Percentiles rank a stretch among this genome's conserved stretches.
These are phyloP conservation scores for Alternaria sp. DNA, from an alignment of 2,329 filamentous ascomycete genomes.

Conservation along the genomic window DNA sequence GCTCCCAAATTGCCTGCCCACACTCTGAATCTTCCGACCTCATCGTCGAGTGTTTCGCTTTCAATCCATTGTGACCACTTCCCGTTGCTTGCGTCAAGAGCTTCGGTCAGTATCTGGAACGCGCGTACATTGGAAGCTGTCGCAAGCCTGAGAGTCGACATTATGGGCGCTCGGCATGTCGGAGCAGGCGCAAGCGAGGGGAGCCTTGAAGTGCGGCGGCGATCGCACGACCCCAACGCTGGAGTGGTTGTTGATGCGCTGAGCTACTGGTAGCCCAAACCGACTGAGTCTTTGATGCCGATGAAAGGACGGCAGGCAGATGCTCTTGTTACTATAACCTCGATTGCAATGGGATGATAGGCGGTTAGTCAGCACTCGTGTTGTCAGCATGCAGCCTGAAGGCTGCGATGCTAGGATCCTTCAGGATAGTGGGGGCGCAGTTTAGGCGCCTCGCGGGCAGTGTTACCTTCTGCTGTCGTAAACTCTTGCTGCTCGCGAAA, in stretches of 20 bases:
- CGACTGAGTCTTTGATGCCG: background rate
- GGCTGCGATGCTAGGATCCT: conserved; percentile 7
- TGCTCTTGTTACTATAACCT: conserved; percentile 4
- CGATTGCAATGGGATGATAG: background rate
- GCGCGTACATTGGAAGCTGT: conserved; percentile 38
- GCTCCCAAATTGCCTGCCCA: conserved; percentile 47
- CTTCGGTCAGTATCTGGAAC: conserved; percentile 34
- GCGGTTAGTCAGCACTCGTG: conserved; percentile 3
- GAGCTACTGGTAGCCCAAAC: background rate
- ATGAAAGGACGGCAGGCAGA: background rate
- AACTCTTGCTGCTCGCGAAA: background rate
- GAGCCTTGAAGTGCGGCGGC: background rate
- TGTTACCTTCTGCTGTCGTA: background rate
- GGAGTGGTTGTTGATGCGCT: background rate
- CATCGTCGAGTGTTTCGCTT: conserved; percentile 41
- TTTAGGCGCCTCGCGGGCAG: conserved; percentile 7
- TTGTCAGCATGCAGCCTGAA: background rate
- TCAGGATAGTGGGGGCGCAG: conserved; percentile 15
- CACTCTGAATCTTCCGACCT: conserved; percentile 46
- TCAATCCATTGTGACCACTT: conserved; percentile 27
- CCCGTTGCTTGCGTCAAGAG: conserved; percentile 21
- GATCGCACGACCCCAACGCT: background rate
- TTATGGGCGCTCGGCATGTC: conserved; percentile 18
- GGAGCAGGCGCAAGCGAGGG: background rate
- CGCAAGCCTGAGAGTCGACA: conserved; percentile 37